Base-by-base conservation (phyloP, 352 stramenopile species). In the Globisporangium spinosum region DNA sequence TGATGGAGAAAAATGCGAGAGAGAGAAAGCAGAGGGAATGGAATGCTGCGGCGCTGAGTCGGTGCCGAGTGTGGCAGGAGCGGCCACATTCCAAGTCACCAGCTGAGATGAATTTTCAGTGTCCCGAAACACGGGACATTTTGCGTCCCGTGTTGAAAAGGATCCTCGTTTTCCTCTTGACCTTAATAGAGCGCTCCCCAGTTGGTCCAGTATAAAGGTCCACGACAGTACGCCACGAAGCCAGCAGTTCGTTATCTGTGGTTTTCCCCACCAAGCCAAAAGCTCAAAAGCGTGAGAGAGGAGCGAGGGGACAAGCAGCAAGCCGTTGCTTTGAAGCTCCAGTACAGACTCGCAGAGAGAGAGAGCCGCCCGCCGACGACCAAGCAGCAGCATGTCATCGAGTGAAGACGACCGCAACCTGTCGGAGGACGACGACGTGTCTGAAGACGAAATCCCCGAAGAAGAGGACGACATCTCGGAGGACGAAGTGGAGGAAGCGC, bases 341-440 rank as follows among this genome's bases (percentile, higher is more conserved):
- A 38, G 27, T n/a, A 20, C 40, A 49, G 40, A 49, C 17, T 20
- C 4, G 15, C 15, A 59, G 10, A 56, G 12, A 59, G 10, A 56
- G 12, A 56, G 34, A 35, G 32, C 20, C n/a, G 15, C 38, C 38
- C 38, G 13, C 38, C 51, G 20, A 15, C 20, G 13, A 45, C 38
- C 17, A 20, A 40, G 55, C 29, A 60, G 27, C 15, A 59, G 17
- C 25, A 95, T 96, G 88, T 96, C 87, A 77, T 96, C 89, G 65
- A 93, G 86, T 60, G 89, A 96, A 72, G 89, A 96, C 68, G 82
- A 93, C 65, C 85, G 82, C 63, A 94, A 95, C 70, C 68, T 91
- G 75, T 96, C 88, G 27, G 67, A 72, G 34, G 67, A 72, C 62
- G 76, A 83, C 32, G 83, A 69, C 56, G 58, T 66, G 38, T 70